A percentile compares a stretch with the other conserved stretches of the same genome.
Evolutionary conservation across 2,329 filamentous ascomycete genomes (phyloP).

Genomic region (Stemphylium lycopersici): DNA sequence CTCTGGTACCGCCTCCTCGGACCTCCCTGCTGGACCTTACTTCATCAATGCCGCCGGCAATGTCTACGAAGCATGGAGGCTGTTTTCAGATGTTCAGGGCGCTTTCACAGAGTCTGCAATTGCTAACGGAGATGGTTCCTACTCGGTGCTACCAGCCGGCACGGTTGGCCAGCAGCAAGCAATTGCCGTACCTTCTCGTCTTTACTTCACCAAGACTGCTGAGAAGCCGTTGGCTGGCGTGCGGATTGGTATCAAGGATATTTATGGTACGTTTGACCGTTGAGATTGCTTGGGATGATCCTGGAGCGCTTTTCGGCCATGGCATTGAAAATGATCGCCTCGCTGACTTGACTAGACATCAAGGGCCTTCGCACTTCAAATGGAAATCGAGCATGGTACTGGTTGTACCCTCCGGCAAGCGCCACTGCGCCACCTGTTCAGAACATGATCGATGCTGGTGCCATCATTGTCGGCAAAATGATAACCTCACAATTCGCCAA

Average conservation of each 20-base stretch:
- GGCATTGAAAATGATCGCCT: background rate
- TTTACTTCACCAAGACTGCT: slow-evolving; percentile 55
- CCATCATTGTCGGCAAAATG: slow-evolving; percentile 57
- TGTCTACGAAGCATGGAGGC: slow-evolving; percentile 56
- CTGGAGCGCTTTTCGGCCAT: too few relatives aligned
- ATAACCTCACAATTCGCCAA: slow-evolving; percentile 55
- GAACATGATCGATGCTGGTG: slow-evolving; percentile 65
- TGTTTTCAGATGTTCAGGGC: slow-evolving; percentile 58
- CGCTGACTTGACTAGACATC: slow-evolving; percentile 61
- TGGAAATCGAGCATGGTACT: slow-evolving; percentile 65
- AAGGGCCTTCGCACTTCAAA: slow-evolving; percentile 62
- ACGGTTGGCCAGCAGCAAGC: slow-evolving; percentile 49
- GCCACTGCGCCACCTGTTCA: slow-evolving; percentile 60
- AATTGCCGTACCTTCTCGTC: slow-evolving; percentile 61
- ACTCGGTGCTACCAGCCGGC: slow-evolving; percentile 50
- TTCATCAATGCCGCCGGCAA: slow-evolving; percentile 55
- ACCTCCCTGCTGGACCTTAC: slow-evolving; percentile 56
- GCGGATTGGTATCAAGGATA: slow-evolving; percentile 68
- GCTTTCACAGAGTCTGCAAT: slow-evolving; percentile 58
- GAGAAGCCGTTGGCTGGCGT: slow-evolving; percentile 64
- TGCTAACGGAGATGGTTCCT: slow-evolving; percentile 47
- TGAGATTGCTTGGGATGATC: background rate
- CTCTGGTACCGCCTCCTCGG: slow-evolving; percentile 20
- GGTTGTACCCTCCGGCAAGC: slow-evolving; percentile 56
- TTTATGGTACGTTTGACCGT: slow-evolving; percentile 48